These are phyloP conservation scores for Wickerhamiella spandovensis DNA, from an alignment of 805 yeast species.

Conservation along the genomic window DNA sequence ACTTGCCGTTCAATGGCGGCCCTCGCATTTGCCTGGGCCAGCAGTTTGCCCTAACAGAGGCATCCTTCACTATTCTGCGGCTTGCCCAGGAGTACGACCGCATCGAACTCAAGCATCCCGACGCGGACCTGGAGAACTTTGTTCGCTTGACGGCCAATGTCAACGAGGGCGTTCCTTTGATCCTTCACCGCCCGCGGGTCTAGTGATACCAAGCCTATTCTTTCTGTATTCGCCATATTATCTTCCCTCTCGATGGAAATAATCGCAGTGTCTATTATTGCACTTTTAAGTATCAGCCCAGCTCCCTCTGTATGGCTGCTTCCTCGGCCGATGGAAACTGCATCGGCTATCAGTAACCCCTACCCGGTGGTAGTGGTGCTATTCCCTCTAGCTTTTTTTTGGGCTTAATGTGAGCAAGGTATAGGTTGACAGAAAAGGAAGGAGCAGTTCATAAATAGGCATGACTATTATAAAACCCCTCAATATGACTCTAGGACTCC, in stretches of 20 bases:
- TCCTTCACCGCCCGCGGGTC: not conserved
- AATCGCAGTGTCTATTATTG: conserved; percentile 25
- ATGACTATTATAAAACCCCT: too few relatives aligned
- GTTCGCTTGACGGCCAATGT: not conserved
- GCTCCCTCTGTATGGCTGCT: too few relatives aligned
- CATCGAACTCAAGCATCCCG: conserved; percentile 2
- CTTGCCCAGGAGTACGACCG: conserved; percentile 22
- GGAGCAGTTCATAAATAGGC: too few relatives aligned
- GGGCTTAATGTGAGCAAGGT: too few relatives aligned
- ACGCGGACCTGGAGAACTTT: not conserved
- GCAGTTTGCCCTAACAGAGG: conserved; percentile 38
- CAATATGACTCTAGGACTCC: too few relatives aligned
- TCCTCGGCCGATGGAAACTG: too few relatives aligned
- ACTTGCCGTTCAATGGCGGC: conserved; percentile 37
- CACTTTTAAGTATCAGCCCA: too few relatives aligned
- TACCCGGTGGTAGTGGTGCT: too few relatives aligned
- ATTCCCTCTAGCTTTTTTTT: too few relatives aligned
- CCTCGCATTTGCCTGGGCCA: conserved; percentile 39
- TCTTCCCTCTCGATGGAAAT: conserved; percentile 24
- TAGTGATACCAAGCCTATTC: too few relatives aligned
- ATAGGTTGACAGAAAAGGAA: too few relatives aligned
- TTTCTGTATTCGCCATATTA: conserved; percentile 25
- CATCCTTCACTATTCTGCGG: conserved; percentile 30
- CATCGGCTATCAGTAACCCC: too few relatives aligned
- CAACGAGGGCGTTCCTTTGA: not conserved